Evolutionary conservation across 768 basidiomycete genomes (phyloP), one percentile per base, ranked within the genome.

Genomic region (Pleurotus giganteus): DNA sequence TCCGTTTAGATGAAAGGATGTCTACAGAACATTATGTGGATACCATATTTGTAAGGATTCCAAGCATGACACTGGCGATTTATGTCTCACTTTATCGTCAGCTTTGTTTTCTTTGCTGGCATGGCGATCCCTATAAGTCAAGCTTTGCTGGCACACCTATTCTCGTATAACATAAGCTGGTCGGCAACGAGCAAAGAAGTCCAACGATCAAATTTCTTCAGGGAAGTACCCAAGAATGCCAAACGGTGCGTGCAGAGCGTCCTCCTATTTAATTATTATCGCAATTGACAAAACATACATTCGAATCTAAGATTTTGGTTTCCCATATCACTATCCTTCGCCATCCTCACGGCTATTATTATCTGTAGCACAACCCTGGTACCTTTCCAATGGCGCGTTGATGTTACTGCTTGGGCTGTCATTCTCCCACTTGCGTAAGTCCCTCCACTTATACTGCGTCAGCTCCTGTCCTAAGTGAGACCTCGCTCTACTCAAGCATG

Each of bases 181-280:
- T 75, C 77, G 4, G 79, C 80, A 17, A 82, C 79, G 26, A 70
- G 79, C 69, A 94, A 95, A 71, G 90, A 91, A 63, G 89, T 94
- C 23, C 80, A 92, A 66, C 79, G 84, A 27, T 89, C 87, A 2
- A 94, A 94, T 67, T 94, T 95, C 73, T 93, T 91, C 77, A 85
- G 88, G 63, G 93, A 95, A 69, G 85, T 94, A 23, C 93, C 93
- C 0, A 85, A 86, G 61, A 92, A 94, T 63, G 72, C 83, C 19
- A 84, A 81, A 63, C 78, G 91, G 65, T 90, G 79, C 67, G 82
- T 76, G n/a, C n/a, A n/a, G 70, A 32, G 26, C 39, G 42, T 15
- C 17, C 32, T 36, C 5, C 17, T 49, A 41, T 15, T 26, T 39
- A 2, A 17, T 34, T 17, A n/a, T 1, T 27, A 31, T 21, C 19